Evolutionary conservation across 352 stramenopile species (phyloP), one percentile per base, ranked within the genome.

Genomic region (Phytophthora sp.): DNA sequence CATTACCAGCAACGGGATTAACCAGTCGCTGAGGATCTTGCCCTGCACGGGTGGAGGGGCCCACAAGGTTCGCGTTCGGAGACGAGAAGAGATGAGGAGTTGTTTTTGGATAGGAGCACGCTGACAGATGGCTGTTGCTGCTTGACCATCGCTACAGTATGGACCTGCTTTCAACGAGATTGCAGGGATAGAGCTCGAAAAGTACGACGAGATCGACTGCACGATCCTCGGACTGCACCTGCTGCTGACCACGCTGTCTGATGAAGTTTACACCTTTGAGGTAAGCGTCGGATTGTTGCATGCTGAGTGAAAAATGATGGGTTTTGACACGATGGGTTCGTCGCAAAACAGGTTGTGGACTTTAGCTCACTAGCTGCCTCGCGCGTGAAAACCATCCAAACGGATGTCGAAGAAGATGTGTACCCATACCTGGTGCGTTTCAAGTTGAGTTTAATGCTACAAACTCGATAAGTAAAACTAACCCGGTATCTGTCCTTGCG

Each of bases 191-290:
- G 74, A 93, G 15, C 66, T 96, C 35, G 78, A 93, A 23, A 94
- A 91, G 42, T 91, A 91, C 46, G 86, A 94, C 26, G 97, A 99
- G 78, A 96, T 99, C 66, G 90, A 98, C 56, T 98, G 94, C 71
- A 90, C 99, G 24, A 97, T 99, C 61, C 76, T 95, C 30, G 97
- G 97, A 3, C 96, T 99, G 74, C 96, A 99, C 77, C 98, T 99
- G 66, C 78, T 99, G 13, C 79, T 99, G 35, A 96, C 91, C 15
- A 98, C 96, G 54, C 79, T 99, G 9, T 87, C 95, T 0, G 95
- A 98, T 55, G 97, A 99, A 89, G 98, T 98, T 55, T 99, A 99
- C 72, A 99, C 97, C 24, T 99, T 98, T 75, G 90, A 98, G 76
- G 93, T 97, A 48, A 17, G 42, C 1, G n/a, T 41, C 6, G 21